Evolutionary conservation across 148 eudicot species (phyloP).

Genomic region (Silene conica): DNA sequence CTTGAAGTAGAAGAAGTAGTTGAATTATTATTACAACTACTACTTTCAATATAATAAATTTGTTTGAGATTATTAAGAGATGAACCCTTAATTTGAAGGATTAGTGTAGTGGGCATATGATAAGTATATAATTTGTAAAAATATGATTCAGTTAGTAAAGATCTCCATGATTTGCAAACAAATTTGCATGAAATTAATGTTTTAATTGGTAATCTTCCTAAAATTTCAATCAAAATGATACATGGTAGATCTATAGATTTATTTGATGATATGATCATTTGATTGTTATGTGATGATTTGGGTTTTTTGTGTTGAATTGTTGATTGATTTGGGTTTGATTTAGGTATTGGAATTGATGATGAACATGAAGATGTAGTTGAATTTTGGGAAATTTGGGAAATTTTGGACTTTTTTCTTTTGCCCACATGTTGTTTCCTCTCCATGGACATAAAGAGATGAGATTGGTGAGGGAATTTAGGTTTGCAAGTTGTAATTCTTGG

Average conservation of each 20-base stretch:
- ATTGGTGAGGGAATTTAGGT: neutral
- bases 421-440: slow-evolving; percentile 22
- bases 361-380: neutral
- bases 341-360: too few species aligned
- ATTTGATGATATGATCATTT: neutral
- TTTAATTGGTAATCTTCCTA: slow-evolving; percentile 35
- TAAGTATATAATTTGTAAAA: slow-evolving; percentile 25
- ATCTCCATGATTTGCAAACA: slow-evolving; percentile 47
- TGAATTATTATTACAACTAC: neutral
- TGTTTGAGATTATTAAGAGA: slow-evolving; percentile 12
- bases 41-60: slow-evolving; percentile 16
- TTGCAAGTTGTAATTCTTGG: neutral
- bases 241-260: slow-evolving; percentile 28
- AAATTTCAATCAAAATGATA: slow-evolving; percentile 32
- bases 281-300: neutral
- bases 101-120: slow-evolving; percentile 25
- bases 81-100: slow-evolving; percentile 23
- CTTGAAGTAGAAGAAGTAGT: too few species aligned
- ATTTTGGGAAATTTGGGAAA: neutral
- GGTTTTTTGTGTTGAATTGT: neutral
- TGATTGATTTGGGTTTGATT: neutral
- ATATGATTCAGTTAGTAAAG: slow-evolving; percentile 28
- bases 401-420: slow-evolving; percentile 14
- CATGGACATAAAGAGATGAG: slow-evolving; percentile 8
- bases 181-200: slow-evolving; percentile 31